Conservation (phyloP, 2,329 filamentous ascomycete genomes). For the Alternaria incomplexa region DNA sequence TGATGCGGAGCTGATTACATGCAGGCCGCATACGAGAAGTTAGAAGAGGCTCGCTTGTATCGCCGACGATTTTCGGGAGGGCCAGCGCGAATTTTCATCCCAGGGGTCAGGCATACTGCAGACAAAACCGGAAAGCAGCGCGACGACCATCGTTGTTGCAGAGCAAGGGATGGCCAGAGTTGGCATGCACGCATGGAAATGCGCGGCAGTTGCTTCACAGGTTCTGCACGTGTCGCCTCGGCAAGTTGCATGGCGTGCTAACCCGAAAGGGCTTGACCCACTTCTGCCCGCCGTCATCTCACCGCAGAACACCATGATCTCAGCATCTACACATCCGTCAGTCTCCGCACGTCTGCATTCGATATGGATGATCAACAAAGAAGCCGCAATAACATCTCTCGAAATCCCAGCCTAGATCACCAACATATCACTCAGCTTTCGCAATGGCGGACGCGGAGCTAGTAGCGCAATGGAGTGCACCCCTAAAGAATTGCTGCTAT, state of each 20-base stretch:
- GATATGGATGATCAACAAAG: not conserved
- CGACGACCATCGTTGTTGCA: conserved; percentile 5
- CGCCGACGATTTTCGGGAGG: not conserved
- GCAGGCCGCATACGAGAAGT: not conserved
- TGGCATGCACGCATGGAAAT: not conserved
- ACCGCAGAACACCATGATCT: not conserved
- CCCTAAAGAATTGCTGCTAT: not conserved
- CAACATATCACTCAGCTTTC: not conserved
- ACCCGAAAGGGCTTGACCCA: not conserved
- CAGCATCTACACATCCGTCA: not conserved
- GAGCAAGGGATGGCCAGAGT: not conserved
- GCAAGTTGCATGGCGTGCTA: conserved; percentile 10
- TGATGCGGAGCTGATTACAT: not conserved
- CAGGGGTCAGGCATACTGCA: not conserved
- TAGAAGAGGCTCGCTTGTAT: not conserved
- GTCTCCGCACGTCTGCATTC: not conserved
- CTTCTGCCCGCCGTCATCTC: not conserved
- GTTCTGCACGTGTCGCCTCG: conserved; percentile 1
- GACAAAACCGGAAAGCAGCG: conserved; percentile 1
- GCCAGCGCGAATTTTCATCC: not conserved
- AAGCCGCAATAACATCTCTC: not conserved
- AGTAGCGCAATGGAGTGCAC: not conserved
- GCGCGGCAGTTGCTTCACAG: conserved; percentile 1
- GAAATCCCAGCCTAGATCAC: fast-evolving
- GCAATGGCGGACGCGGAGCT: not conserved